Conservation (phyloP, 768 basidiomycete species). For the Hygrophoropsis aurantiaca region DNA sequence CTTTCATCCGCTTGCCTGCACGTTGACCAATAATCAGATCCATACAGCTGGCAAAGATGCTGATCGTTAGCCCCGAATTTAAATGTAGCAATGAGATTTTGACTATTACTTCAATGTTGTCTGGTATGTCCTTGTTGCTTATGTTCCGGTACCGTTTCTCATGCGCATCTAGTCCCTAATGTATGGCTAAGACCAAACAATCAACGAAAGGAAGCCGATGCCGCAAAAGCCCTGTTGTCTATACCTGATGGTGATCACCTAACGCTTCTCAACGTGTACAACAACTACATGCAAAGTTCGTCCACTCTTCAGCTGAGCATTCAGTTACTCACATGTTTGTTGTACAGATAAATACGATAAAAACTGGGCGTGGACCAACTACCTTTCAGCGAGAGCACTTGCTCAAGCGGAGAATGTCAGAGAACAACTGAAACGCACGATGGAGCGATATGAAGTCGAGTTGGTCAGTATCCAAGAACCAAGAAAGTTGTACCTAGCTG, state of each 20-base stretch:
- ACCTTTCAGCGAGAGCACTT: conserved; percentile 79
- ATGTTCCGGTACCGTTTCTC: conserved; percentile 1
- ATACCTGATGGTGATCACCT: conserved; percentile 98
- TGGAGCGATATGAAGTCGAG: conserved; percentile 88
- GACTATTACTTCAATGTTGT: conserved; percentile 95
- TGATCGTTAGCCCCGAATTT: conserved; percentile 93
- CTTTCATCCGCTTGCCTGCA: not conserved
- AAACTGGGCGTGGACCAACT: conserved; percentile 92
- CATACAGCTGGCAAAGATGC: conserved; percentile 77
- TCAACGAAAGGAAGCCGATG: conserved; percentile 87
- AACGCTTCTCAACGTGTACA: conserved; percentile 93
- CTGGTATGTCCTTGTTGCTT: conserved; percentile 48
- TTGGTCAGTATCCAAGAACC: conserved; percentile 68
- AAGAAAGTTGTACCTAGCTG: conserved; percentile 66
- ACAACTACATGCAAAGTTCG: conserved; percentile 84
- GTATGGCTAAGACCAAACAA: conserved; percentile 93
- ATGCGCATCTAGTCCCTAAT: conserved; percentile 59
- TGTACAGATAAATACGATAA: conserved; percentile 69
- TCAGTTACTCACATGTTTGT: not conserved
- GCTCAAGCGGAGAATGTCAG: conserved; percentile 93
- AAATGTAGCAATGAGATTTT: conserved; percentile 94
- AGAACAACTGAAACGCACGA: conserved; percentile 80
- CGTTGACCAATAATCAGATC: not conserved
- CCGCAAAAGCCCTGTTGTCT: conserved; percentile 82
- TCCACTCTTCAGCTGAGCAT: conserved; percentile 1